Conservation (phyloP, 2,329 filamentous ascomycete genomes). For the Fusarium tricinctum region DNA sequence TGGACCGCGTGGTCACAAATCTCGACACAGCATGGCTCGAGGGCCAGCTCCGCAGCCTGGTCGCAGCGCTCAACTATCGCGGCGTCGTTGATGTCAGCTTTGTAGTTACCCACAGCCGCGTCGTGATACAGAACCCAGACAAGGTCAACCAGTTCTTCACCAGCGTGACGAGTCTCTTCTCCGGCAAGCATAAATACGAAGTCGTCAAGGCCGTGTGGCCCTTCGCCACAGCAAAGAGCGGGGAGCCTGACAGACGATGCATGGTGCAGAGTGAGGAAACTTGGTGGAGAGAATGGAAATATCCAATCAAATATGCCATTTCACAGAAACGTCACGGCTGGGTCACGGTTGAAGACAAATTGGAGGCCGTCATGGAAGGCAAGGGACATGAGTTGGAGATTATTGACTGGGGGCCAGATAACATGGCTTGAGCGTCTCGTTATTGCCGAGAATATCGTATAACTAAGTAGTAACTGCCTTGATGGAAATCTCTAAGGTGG, state of each 20-base stretch:
- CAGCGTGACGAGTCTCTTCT: slow-evolving; percentile 65
- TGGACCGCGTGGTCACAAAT: slow-evolving; percentile 68
- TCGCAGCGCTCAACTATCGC: slow-evolving; percentile 65
- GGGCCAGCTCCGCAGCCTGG: slow-evolving; percentile 65
- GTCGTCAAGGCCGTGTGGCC: slow-evolving; percentile 70
- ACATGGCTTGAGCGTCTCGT: slow-evolving; percentile 1
- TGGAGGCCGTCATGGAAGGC: slow-evolving; percentile 67
- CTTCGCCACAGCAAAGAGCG: slow-evolving; percentile 65
- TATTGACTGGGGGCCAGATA: slow-evolving; percentile 63
- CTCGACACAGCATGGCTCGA: slow-evolving; percentile 69
- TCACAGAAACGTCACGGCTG: slow-evolving; percentile 57
- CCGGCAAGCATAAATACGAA: slow-evolving; percentile 68
- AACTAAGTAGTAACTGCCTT: too few relatives aligned
- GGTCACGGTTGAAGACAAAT: slow-evolving; percentile 67
- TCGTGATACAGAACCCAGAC: slow-evolving; percentile 66
- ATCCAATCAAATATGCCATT: slow-evolving; percentile 60
- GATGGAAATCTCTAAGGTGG: too few relatives aligned
- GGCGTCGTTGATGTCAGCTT: slow-evolving; percentile 65
- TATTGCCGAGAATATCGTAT: too few relatives aligned
- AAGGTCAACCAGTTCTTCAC: slow-evolving; percentile 68
- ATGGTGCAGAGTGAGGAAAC: slow-evolving; percentile 69
- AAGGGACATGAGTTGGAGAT: slow-evolving; percentile 54
- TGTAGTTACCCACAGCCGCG: slow-evolving; percentile 63
- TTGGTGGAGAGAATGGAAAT: slow-evolving; percentile 64
- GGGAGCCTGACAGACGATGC: slow-evolving; percentile 60